Conservation (phyloP, 73 alveolate genomes). For the Paramecium pentaurelia region DNA sequence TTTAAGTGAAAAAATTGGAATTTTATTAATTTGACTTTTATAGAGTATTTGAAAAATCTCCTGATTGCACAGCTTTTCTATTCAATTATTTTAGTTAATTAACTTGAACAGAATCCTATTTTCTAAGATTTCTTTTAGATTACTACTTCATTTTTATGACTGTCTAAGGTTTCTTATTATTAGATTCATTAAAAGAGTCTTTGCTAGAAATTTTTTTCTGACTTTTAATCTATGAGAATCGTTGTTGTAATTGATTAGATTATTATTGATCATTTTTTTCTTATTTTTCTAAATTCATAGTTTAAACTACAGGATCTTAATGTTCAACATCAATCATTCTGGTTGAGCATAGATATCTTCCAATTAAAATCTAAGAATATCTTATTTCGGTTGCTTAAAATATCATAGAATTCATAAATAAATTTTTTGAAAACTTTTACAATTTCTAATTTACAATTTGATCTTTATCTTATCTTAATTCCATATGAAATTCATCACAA, state of each 20-base stretch:
- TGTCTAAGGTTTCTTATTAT: neutral
- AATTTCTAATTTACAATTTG: neutral
- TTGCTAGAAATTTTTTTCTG: neutral
- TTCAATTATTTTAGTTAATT: neutral
- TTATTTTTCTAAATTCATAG: neutral
- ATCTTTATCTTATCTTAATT: neutral
- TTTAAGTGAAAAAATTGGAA: neutral
- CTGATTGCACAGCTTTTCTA: neutral
- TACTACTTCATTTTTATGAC: neutral
- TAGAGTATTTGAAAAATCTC: neutral
- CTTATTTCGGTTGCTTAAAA: neutral
- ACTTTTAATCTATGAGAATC: neutral
- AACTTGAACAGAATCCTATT: neutral
- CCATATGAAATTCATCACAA: neutral
- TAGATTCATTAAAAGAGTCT: neutral
- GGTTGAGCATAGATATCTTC: neutral
- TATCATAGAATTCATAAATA: neutral
- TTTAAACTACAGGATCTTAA: neutral
- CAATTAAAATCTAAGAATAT: neutral
- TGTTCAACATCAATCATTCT: neutral
- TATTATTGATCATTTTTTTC: neutral
- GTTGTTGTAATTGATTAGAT: neutral
- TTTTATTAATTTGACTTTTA: neutral
- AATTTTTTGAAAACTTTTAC: neutral
- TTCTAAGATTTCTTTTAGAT: neutral